These are phyloP conservation scores for Phytophthora boehmeriae DNA, from an alignment of 352 stramenopile species.

Conservation along the genomic window DNA sequence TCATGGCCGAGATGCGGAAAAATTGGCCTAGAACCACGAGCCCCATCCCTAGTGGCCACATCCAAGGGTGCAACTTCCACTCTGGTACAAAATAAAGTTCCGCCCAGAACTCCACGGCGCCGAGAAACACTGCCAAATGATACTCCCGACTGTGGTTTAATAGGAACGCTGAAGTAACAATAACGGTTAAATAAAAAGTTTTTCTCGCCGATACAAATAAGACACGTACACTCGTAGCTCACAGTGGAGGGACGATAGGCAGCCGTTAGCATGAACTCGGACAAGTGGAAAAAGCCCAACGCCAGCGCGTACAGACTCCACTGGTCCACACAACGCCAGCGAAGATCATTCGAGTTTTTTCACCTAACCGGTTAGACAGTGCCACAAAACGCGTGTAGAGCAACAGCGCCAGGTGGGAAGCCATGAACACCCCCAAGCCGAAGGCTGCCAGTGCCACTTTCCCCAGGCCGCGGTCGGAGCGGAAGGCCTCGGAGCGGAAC, in stretches of 20 bases:
- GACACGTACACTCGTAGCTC: slow-evolving; percentile 81
- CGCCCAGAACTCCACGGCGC: slow-evolving; percentile 92
- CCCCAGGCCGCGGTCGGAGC: slow-evolving; percentile 73
- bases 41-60: slow-evolving; percentile 65
- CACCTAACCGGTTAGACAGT: slow-evolving; percentile 7
- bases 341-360: slow-evolving; percentile 17
- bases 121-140: slow-evolving; percentile 83
- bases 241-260: slow-evolving; percentile 79
- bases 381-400: slow-evolving; percentile 37
- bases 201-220: too few relatives aligned
- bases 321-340: slow-evolving; percentile 61
- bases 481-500: slow-evolving; percentile 81
- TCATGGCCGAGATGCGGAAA: slow-evolving; percentile 92
- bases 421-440: slow-evolving; percentile 74
- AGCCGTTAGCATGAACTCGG: slow-evolving; percentile 85
- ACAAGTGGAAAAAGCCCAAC: slow-evolving; percentile 84
- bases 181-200: too few relatives aligned
- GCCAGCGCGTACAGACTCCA: slow-evolving; percentile 82
- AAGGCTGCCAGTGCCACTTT: slow-evolving; percentile 80
- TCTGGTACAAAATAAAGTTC: slow-evolving; percentile 81
- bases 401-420: slow-evolving; percentile 63
- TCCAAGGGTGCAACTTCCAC: slow-evolving; percentile 68
- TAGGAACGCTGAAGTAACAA: slow-evolving; percentile 72
- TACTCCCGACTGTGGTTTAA: slow-evolving; percentile 93
- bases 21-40: slow-evolving; percentile 88